These are phyloP conservation scores for Wickerhamiella azyma DNA, from an alignment of 805 yeast genomes.

Conservation along the genomic window DNA sequence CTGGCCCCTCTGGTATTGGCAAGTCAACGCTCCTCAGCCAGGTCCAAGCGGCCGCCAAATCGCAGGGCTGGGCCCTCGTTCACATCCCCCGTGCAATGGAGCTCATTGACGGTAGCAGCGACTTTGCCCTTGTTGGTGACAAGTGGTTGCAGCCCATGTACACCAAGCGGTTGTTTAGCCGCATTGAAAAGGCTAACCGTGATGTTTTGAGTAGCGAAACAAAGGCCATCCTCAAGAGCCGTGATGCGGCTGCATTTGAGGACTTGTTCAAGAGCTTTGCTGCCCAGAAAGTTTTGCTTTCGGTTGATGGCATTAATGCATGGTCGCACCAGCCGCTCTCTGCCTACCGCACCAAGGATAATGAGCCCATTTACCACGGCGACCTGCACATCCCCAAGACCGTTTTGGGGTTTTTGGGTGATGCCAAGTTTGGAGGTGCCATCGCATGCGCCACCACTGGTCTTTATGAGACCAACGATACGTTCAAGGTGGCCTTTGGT, in stretches of 20 bases:
- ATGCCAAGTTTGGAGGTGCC: conserved; percentile 49
- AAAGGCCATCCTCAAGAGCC: conserved; percentile 9
- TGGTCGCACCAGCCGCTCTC: conserved; percentile 42
- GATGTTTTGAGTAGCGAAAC: conserved; percentile 24
- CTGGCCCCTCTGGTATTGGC: conserved; percentile 47
- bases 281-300: conserved; percentile 41
- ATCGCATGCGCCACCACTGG: conserved; percentile 50
- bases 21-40: conserved; percentile 64
- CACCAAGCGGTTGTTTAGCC: conserved; percentile 44
- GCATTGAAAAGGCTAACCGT: conserved; percentile 36
- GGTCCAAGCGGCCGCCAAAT: conserved; percentile 42
- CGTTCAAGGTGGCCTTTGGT: conserved; percentile 49
- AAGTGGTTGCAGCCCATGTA: conserved; percentile 68
- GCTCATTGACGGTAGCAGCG: conserved; percentile 60
- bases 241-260: conserved; percentile 9
- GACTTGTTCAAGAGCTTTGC: conserved; percentile 6
- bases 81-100: conserved; percentile 50
- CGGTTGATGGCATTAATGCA: conserved; percentile 65
- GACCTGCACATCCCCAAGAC: conserved; percentile 52
- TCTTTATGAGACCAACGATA: conserved; percentile 37
- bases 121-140: conserved; percentile 41
- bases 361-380: conserved; percentile 41
- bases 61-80: conserved; percentile 34
- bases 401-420: conserved; percentile 41
- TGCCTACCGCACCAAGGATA: conserved; percentile 43